phyloP scores from a whole-genome alignment of 1,284 basidiomycete genomes.

The Marasmius tenuissimus region DNA sequence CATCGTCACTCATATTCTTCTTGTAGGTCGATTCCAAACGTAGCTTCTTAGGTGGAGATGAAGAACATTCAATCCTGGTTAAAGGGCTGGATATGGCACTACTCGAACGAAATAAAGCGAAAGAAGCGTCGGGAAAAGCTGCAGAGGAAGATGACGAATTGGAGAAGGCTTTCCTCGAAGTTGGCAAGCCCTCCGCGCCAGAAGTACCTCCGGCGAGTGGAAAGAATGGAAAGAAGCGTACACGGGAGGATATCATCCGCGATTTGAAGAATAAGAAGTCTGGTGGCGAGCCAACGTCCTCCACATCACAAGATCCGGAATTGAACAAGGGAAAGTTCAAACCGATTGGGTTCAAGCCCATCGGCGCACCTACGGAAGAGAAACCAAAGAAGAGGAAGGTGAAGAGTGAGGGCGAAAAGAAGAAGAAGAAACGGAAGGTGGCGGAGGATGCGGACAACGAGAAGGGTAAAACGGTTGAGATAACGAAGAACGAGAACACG shows the following conservation, averaged over 20 bases:
- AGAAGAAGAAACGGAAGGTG: slow-evolving; percentile 51
- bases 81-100: slow-evolving; percentile 90
- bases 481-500: slow-evolving; percentile 5
- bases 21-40: slow-evolving; percentile 73
- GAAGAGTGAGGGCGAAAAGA: slow-evolving; percentile 43
- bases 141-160: slow-evolving; percentile 71
- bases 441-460: slow-evolving; percentile 19
- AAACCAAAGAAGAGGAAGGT: slow-evolving; percentile 57
- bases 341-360: slow-evolving; percentile 76
- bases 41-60: slow-evolving; percentile 85
- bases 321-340: slow-evolving; percentile 71
- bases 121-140: slow-evolving; percentile 41
- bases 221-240: slow-evolving; percentile 69
- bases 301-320: slow-evolving; percentile 33
- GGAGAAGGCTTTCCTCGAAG: slow-evolving; percentile 66
- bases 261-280: slow-evolving; percentile 63
- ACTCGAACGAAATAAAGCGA: slow-evolving; percentile 81
- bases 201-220: slow-evolving; percentile 26
- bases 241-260: slow-evolving; percentile 71
- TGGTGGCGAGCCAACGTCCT: slow-evolving; percentile 18
- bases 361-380: slow-evolving; percentile 44
- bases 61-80: slow-evolving; percentile 81
- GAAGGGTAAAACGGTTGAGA: slow-evolving; percentile 6
- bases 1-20: slow-evolving; percentile 2
- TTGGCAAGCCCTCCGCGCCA: slow-evolving; percentile 22